These are phyloP conservation scores for Termitomyces sp. DNA, from an alignment of 768 basidiomycete species.

Conservation along the genomic window DNA sequence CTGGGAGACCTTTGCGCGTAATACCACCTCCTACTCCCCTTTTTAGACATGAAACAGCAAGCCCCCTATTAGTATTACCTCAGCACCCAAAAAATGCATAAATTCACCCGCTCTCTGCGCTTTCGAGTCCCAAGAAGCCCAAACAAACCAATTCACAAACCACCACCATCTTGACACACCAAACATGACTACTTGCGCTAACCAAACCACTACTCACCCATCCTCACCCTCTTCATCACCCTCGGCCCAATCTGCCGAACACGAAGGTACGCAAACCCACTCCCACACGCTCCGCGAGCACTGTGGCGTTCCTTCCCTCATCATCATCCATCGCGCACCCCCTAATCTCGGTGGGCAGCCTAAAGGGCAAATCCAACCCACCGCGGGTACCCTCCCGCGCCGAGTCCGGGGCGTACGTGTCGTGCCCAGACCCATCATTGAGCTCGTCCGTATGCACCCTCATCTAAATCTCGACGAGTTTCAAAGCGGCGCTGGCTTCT, in stretches of 20 bases:
- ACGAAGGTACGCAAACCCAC: conserved; percentile 2
- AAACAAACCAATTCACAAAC: background rate
- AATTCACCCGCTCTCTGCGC: background rate
- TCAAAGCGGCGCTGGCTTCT: conserved; percentile 2
- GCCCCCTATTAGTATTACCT: background rate
- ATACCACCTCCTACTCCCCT: too few species aligned
- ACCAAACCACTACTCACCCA: background rate
- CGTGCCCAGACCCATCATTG: background rate
- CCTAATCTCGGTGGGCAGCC: conserved; percentile 8
- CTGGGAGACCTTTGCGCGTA: too few species aligned
- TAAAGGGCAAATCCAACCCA: conserved; percentile 9
- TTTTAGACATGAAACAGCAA: background rate
- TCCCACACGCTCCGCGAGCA: conserved; percentile 6
- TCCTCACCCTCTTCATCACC: background rate
- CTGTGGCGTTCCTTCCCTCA: conserved; percentile 4
- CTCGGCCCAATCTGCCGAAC: background rate
- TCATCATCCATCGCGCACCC: background rate
- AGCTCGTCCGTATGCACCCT: background rate
- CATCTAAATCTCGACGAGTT: background rate
- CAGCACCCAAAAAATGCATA: conserved; percentile 1
- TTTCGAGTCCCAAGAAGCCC: background rate
- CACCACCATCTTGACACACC: conserved; percentile 3
- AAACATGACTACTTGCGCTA: background rate
- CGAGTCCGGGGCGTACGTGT: background rate
- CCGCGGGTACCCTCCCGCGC: conserved; percentile 1